phyloP scores from a whole-genome alignment of 116 monocot genomes.

The Trichopus zeylanicus region DNA sequence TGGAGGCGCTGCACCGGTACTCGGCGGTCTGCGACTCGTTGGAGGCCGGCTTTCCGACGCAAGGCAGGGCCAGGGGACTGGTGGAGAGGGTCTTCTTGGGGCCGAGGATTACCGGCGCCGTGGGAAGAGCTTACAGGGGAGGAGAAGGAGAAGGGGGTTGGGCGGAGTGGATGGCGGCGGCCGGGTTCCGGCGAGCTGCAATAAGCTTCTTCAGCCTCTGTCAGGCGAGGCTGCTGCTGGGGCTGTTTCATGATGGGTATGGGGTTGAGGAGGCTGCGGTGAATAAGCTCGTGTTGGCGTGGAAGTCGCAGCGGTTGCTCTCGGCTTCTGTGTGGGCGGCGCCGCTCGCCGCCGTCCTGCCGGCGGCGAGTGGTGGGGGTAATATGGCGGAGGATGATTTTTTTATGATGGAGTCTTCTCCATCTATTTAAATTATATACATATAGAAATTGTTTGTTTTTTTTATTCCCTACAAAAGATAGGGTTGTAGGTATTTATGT shows the following conservation, averaged over 20 bases:
- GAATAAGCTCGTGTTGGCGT: slow-evolving; percentile 30
- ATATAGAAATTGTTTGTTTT: too few relatives aligned
- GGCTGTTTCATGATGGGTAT: slow-evolving; percentile 40
- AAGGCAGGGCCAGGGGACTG: slow-evolving; percentile 19
- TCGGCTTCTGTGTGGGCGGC: slow-evolving; percentile 35
- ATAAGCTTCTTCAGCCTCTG: slow-evolving; percentile 39
- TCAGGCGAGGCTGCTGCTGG: slow-evolving; percentile 36
- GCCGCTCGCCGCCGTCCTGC: background rate
- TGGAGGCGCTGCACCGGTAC: slow-evolving; percentile 41
- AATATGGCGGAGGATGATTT: background rate
- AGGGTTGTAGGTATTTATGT: too few relatives aligned
- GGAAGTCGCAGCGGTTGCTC: slow-evolving; percentile 32
- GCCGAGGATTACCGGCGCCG: slow-evolving; percentile 33
- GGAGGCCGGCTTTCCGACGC: slow-evolving; percentile 44
- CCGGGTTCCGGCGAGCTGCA: slow-evolving; percentile 9
- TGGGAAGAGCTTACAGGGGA: slow-evolving; percentile 11
- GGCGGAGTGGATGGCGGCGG: slow-evolving; percentile 19
- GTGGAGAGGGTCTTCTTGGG: slow-evolving; percentile 35
- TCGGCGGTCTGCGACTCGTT: slow-evolving; percentile 42
- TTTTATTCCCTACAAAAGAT: too few relatives aligned
- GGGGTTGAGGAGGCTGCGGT: slow-evolving; percentile 17
- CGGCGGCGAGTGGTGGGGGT: background rate
- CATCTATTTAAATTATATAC: background rate
- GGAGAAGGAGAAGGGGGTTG: slow-evolving; percentile 13
- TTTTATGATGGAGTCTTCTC: background rate